Evolutionary conservation across 805 yeast genomes (phyloP), one percentile per base, ranked within the genome.

Genomic region (Diddensiella santjacobensis): DNA sequence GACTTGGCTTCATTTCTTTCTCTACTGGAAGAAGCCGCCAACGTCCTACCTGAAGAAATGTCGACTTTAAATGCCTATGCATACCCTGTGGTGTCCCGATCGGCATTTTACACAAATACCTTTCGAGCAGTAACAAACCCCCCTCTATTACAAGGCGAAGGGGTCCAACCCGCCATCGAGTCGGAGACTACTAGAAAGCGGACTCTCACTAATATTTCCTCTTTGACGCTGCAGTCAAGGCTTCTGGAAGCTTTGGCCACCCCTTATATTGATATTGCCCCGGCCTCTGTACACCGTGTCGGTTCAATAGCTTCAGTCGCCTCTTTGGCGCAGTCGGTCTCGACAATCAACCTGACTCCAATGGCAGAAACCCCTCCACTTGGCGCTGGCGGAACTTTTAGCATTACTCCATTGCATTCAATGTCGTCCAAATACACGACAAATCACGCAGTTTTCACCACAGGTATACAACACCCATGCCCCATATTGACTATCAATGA

Each of bases 401-500:
- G 77, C 81, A 36, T 65, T 87, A 87, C 69, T 63, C 83, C 31
- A 68, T 81, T 51, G 74, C 87, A 56, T 29, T 58, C 61, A 18
- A 49, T 58, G 0, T 75, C 89, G 0, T 81, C 85, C 2, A 88
- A 85, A 57, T 83, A 81, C 50, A 70, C 68, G 4, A 66, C 84
- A 0, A 71, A 79, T 1, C 93, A 87, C 60, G 93, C 96, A 0
- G 83, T 89, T 10, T 83, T 90, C 63, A 87, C 96, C 0, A 86
- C 95, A 42, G 80, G 80, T 2, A 69, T 77, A 20, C 79, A 76
- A 11, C 74, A 77, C 42, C 97, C 97, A 0, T 90, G 93, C 90
- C 68, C 72, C 22, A 75, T 90, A 43, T 79, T 79, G 58, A 90
- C 95, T 4, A 88, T 95, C 13, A 90, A 91, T 62, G 97, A 90